A percentile compares a stretch with the other conserved stretches of the same genome.
phyloP scores from a whole-genome alignment of 2,329 filamentous ascomycete genomes.

The Colletotrichum higginsianum region DNA sequence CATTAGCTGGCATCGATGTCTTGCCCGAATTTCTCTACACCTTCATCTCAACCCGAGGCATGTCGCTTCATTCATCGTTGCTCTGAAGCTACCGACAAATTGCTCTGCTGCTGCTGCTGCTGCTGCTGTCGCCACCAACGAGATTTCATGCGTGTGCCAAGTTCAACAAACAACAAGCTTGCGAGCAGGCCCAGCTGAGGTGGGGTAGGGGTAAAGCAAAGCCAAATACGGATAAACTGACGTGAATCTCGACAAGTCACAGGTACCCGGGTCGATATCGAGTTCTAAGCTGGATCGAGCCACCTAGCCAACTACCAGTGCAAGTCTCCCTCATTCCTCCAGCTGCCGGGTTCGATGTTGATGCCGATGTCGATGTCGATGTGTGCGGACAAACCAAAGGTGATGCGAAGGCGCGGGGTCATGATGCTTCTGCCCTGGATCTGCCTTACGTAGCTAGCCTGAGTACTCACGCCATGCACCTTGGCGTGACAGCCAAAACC shows the following conservation, averaged over 20 bases:
- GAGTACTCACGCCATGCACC: not conserved
- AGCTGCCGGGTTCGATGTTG: not conserved
- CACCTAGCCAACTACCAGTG: not conserved
- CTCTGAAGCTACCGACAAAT: not conserved
- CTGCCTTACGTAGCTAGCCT: not conserved
- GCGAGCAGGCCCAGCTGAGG: constrained; percentile 34
- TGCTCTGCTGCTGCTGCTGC: not conserved
- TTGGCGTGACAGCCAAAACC: not conserved
- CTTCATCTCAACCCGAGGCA: not conserved
- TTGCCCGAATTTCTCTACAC: not conserved
- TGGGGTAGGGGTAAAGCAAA: constrained; percentile 38
- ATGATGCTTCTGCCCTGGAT: constrained; percentile 7
- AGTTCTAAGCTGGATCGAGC: not conserved
- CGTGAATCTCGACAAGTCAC: constrained; percentile 39
- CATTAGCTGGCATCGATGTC: not conserved
- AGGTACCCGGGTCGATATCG: constrained; percentile 4
- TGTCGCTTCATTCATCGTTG: not conserved
- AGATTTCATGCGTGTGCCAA: not conserved
- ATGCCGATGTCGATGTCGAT: not conserved
- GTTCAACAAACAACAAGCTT: not conserved
- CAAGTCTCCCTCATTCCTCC: not conserved
- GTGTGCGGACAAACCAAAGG: constrained; percentile 8
- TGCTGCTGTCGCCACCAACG: constrained; percentile 5
- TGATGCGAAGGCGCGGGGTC: constrained; percentile 5
- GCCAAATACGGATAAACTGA: constrained; percentile 5